These are phyloP conservation scores for Ascochyta fabae DNA, from an alignment of 2,329 filamentous ascomycete species.

Conservation along the genomic window DNA sequence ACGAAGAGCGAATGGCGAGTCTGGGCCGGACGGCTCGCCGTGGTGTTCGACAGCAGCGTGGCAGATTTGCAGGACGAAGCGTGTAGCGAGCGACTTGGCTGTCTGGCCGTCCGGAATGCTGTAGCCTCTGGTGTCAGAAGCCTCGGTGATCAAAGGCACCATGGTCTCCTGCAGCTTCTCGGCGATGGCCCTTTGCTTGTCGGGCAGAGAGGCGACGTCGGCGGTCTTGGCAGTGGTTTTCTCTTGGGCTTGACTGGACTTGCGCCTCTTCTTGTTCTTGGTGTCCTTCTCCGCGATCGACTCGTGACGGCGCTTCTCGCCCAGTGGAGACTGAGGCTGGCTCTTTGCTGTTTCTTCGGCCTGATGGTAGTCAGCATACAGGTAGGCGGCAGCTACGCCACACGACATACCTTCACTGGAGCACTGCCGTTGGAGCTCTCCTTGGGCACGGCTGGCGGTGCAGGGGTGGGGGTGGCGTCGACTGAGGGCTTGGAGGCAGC, in stretches of 20 bases:
- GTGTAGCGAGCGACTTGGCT: constrained; percentile 69
- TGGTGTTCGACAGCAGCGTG: constrained; percentile 66
- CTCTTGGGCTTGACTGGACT: constrained; percentile 42
- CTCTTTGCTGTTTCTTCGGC: constrained; percentile 34
- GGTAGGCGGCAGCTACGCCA: neutral
- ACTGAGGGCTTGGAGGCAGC: constrained; percentile 17
- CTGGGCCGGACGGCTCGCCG: constrained; percentile 54
- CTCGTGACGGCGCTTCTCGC: constrained; percentile 48
- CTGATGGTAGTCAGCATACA: constrained; percentile 15
- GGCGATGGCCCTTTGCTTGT: constrained; percentile 72
- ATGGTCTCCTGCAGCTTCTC: constrained; percentile 75
- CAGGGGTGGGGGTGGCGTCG: constrained; percentile 23
- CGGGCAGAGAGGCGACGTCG: constrained; percentile 57
- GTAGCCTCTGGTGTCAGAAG: constrained; percentile 70
- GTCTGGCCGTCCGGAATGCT: constrained; percentile 68
- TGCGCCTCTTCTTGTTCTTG: constrained; percentile 45
- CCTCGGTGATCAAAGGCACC: constrained; percentile 66
- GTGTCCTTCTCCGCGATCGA: constrained; percentile 40
- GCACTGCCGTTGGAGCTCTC: constrained; percentile 35
- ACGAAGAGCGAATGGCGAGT: constrained; percentile 65
- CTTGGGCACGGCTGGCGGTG: constrained; percentile 19
- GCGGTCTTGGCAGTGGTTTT: constrained; percentile 24
- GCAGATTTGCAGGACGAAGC: constrained; percentile 80
- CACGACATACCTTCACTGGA: constrained; percentile 31
- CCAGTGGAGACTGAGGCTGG: constrained; percentile 44